Conservation (phyloP, 2,329 filamentous ascomycete genomes). For the Cytospora paraplurivora region DNA sequence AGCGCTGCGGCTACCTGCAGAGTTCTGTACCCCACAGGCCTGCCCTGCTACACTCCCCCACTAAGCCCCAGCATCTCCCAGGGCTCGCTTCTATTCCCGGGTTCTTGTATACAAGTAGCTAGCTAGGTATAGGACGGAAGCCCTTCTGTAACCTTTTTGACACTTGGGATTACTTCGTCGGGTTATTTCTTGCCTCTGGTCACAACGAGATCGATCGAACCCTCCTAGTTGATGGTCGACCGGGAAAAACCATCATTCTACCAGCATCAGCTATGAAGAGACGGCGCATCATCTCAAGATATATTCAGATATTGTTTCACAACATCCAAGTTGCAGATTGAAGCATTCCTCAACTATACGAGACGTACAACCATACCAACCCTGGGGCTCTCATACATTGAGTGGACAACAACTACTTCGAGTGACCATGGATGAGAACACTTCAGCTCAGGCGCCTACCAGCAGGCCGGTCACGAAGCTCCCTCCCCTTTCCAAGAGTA, state of each 20-base stretch:
- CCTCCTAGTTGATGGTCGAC: not conserved
- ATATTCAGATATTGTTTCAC: not conserved
- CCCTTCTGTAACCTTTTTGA: not conserved
- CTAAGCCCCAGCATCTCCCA: not conserved
- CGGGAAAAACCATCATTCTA: not conserved
- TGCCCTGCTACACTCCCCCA: not conserved
- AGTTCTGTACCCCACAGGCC: not conserved
- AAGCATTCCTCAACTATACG: not conserved
- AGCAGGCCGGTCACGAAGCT: constrained; percentile 39
- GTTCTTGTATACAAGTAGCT: no score
- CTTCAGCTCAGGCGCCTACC: constrained; percentile 23
- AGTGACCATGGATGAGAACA: not conserved
- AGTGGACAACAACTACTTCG: not conserved
- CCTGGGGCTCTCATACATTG: no score
- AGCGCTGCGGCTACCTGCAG: not conserved
- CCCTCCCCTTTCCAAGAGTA: constrained; percentile 39
- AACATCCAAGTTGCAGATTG: not conserved
- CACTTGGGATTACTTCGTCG: not conserved
- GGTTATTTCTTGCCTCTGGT: not conserved
- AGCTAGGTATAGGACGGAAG: not conserved
- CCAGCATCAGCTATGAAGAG: constrained; percentile 12
- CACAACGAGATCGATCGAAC: not conserved
- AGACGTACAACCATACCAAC: not conserved
- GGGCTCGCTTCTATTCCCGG: not conserved
- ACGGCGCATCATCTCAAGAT: constrained; percentile 2